Conservation (phyloP, 1,284 basidiomycete species). For the Irpex lacteus region DNA sequence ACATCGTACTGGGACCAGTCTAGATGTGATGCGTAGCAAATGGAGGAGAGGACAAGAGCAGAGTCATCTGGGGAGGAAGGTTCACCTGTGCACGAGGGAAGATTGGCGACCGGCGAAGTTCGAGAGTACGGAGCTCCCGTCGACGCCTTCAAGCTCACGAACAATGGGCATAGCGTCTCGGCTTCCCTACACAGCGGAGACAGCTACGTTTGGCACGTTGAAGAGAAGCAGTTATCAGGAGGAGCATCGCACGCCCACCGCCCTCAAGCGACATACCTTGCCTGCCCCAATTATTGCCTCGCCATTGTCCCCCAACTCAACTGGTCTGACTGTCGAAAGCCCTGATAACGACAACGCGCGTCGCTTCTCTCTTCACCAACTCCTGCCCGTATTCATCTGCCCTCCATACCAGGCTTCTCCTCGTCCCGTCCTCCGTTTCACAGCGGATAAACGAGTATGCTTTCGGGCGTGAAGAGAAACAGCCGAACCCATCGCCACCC, state of each 20-base stretch:
- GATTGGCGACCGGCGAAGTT: background rate
- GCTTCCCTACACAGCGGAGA: background rate
- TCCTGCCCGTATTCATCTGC: constrained; percentile 57
- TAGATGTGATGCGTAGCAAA: constrained; percentile 68
- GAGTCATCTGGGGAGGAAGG: constrained; percentile 31
- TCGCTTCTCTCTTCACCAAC: constrained; percentile 38
- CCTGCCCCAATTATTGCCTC: constrained; percentile 71
- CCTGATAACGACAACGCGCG: constrained; percentile 42
- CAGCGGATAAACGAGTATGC: constrained; percentile 19
- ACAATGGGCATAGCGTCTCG: background rate
- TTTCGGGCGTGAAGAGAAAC: constrained; percentile 19
- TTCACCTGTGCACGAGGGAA: constrained; percentile 5
- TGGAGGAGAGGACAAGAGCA: constrained; percentile 62
- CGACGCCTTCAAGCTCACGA: background rate
- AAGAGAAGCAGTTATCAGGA: background rate
- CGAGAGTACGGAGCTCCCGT: background rate
- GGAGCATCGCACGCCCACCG: constrained; percentile 14
- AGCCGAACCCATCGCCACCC: constrained; percentile 22
- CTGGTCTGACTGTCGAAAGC: constrained; percentile 61
- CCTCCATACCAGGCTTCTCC: constrained; percentile 32
- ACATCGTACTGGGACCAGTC: constrained; percentile 63
- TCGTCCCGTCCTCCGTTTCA: constrained; percentile 22
- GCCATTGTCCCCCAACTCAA: constrained; percentile 70
- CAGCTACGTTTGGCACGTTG: background rate
- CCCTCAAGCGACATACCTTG: constrained; percentile 60